Percentiles rank a stretch among this genome's conserved stretches.
These are phyloP conservation scores for Ophiostoma quercus DNA, from an alignment of 2,329 filamentous ascomycete genomes.

Conservation along the genomic window DNA sequence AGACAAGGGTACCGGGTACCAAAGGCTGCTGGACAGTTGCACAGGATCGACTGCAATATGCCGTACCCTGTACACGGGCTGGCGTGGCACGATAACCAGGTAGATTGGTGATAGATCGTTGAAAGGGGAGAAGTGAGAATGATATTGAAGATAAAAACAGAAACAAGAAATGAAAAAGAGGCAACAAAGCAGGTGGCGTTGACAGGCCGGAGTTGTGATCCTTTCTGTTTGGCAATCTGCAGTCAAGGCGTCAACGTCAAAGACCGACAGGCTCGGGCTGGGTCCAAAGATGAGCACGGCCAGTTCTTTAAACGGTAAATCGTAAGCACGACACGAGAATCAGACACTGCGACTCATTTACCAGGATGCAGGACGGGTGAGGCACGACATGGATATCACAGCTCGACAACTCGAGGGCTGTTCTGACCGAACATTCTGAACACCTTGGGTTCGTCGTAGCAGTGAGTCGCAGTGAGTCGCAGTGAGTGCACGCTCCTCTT, in stretches of 20 bases:
- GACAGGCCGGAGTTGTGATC: not conserved
- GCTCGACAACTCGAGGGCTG: not conserved
- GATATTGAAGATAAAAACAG: too few relatives aligned
- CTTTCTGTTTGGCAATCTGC: not conserved
- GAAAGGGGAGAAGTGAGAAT: too few relatives aligned
- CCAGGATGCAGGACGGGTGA: not conserved
- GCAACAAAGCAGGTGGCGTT: not conserved
- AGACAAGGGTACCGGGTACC: not conserved
- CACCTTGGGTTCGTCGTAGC: too few relatives aligned
- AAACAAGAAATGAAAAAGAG: too few relatives aligned
- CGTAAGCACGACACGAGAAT: not conserved
- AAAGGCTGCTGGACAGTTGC: not conserved
- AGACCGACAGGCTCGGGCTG: not conserved
- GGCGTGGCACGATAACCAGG: not conserved
- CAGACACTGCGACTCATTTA: not conserved
- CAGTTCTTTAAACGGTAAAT: not conserved
- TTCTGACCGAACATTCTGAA: not conserved
- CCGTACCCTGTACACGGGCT: not conserved
- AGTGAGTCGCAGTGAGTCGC: not conserved
- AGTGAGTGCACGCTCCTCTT: not conserved
- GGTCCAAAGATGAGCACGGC: not conserved
- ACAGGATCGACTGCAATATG: slow-evolving; percentile 1
- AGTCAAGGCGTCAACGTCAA: not conserved
- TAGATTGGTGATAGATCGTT: not conserved
- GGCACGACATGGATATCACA: not conserved